Evolutionary conservation across 169 alveolate species (phyloP).

Genomic region (Cryptosporidium xiaoi): DNA sequence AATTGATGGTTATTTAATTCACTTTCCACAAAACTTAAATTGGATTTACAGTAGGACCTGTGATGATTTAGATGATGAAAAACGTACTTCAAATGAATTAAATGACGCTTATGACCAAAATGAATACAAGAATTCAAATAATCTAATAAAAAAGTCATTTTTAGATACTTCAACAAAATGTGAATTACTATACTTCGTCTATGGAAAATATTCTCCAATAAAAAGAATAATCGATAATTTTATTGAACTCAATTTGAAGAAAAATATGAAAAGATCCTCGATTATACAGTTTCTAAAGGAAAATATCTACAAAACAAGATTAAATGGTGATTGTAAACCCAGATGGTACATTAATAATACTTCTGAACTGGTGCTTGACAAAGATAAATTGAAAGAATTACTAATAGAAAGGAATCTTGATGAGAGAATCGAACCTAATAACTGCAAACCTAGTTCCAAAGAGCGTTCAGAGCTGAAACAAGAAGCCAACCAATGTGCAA

Average conservation of each 20-base stretch:
- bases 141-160: not conserved
- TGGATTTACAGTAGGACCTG: constrained; percentile 39
- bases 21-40: constrained; percentile 18
- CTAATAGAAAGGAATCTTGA: constrained; percentile 21
- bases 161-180: constrained; percentile 19
- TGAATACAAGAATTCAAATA: not conserved
- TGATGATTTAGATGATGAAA: constrained; percentile 8
- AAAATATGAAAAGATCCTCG: constrained; percentile 20
- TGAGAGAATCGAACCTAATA: not conserved
- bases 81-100: not conserved
- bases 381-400: constrained; percentile 15
- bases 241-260: constrained; percentile 15
- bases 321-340: constrained; percentile 23
- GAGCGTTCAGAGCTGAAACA: not conserved
- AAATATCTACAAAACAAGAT: constrained; percentile 13
- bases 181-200: constrained; percentile 33
- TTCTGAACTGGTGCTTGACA: constrained; percentile 4
- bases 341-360: constrained; percentile 56
- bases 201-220: constrained; percentile 45
- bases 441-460: constrained; percentile 2
- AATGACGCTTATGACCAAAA: not conserved
- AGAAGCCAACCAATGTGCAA: constrained; percentile 4
- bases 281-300: constrained; percentile 46
- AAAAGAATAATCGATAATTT: constrained; percentile 36
- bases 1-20: constrained; percentile 5